Percentiles rank a stretch among this genome's conserved stretches.
phyloP scores from a whole-genome alignment of 352 stramenopile genomes.

The Pythium aristosporum region DNA sequence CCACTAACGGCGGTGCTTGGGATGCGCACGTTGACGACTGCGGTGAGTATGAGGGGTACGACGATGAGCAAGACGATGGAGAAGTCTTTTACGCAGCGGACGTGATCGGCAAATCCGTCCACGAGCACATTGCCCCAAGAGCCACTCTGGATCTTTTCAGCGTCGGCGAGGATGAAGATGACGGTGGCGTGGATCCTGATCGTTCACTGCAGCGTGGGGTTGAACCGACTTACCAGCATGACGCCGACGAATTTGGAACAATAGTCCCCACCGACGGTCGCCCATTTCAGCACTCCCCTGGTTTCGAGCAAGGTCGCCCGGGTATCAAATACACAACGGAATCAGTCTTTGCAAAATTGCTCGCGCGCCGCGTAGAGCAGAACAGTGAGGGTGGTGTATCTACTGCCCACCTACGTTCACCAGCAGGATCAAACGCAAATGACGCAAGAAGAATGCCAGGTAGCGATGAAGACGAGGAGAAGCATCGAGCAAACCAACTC shows the following conservation, averaged over 20 bases:
- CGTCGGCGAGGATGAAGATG: background rate
- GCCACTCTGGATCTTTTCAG: slow-evolving; percentile 22
- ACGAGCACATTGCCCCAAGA: slow-evolving; percentile 19
- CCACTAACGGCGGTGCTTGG: background rate
- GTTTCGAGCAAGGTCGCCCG: background rate
- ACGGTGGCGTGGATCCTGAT: background rate
- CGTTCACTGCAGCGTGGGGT: background rate
- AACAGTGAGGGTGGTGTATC: background rate
- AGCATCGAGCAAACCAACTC: background rate
- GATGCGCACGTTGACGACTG: background rate
- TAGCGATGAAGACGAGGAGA: too few relatives aligned
- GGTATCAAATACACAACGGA: background rate
- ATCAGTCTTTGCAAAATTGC: slow-evolving; percentile 10
- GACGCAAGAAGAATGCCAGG: too few relatives aligned
- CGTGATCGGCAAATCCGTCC: slow-evolving; percentile 17
- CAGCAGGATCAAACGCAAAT: background rate
- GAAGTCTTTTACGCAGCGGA: slow-evolving; percentile 31
- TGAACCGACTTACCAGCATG: background rate
- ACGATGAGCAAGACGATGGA: slow-evolving; percentile 9
- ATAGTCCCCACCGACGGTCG: slow-evolving; percentile 15
- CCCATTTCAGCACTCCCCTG: background rate
- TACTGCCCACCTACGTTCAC: slow-evolving; percentile 1
- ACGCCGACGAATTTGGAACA: background rate
- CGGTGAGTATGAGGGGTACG: background rate
- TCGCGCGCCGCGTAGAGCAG: slow-evolving; percentile 1